Evolutionary conservation across 2,329 filamentous ascomycete species (phyloP), one percentile per base, ranked within the genome.

Genomic region (Zymoseptoria pseudotritici): DNA sequence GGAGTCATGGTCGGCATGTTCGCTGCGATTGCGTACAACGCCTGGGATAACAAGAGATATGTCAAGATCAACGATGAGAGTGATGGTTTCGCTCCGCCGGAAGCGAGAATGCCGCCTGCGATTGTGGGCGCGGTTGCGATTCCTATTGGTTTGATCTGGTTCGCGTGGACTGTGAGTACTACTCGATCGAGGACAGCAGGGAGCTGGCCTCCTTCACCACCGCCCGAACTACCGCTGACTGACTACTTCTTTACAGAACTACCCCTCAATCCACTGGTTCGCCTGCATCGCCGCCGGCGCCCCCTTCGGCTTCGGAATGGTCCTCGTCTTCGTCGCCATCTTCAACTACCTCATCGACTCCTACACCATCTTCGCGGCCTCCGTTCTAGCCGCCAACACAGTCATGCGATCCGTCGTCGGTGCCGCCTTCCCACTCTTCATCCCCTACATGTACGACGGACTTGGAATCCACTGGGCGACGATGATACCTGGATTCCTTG

Each of bases 391-490:
- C 2, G 88, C 87, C 55, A 90, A 92, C 75, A 89, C 89, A 0
- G 88, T 95, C 70, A 76, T 95, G 42, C 86, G 91, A 66, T 92
- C 88, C 0, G 78, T 91, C 7, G 88, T 86, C 63, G 90, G 89
- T 64, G 89, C 89, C 2, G 86, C 82, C 0, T 95, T 95, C 78
- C 90, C 90, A 0, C 81, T 94, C 1, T 94, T 94, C 72, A 85
- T 88, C 0, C 81, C 79, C 1, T 86, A 90, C 68, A 90, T 80
- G 78, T 81, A 79, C 66, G 31, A 58, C 58, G 61, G 60, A 24
- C 59, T 69, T 1, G 87, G 89, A 50, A 86, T 88, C 58, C 63
- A 66, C 75, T 92, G 89, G 89, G 89, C 87, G 1, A 85, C 81
- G 36, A 85, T 83, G 0, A 77, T 93, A 13, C 89, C 88, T 0